Evolutionary conservation across 306 rosid genomes (phyloP), one percentile per base, ranked within the genome.

Genomic region (Glycine tomentella): DNA sequence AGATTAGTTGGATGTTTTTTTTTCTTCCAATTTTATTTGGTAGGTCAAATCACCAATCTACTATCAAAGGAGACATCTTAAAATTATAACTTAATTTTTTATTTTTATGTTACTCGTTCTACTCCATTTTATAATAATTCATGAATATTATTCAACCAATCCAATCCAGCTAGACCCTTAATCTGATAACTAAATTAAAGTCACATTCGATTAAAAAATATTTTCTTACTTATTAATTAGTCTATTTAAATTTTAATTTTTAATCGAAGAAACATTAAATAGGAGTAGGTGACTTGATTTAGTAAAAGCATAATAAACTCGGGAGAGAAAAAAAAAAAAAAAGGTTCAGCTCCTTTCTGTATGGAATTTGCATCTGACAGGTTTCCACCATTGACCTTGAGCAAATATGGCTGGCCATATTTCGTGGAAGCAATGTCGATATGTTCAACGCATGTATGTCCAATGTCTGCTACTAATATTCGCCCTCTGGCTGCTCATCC

Each of bases 401-500:
- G 69, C 55, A 72, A 73, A 55, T 15, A 38, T 55, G 66, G 16
- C 38, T 55, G 66, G 6, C 66, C 78, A 15, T 73, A 15, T 59
- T 59, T 36, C 6, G 9, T 4, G 77, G 48, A 72, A 34, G n/a
- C 49, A 4, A 52, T 53, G 65, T 16, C 51, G 64, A 72, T 34
- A 36, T 64, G 12, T 40, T 74, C 68, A 40, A 12, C 7, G 55
- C 7, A 5, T 51, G 10, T 34, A 0, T 72, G 31, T 65, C 46
- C 1, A 20, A 20, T 20, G 20, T 20, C 20, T 20, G 20, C 20
- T 63, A 38, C 4, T 38, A 4, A 3, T 38, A 3, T 38, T 38
- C 42, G 4, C 42, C 3, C 5, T 20, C 20, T 20, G 20, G 20
- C 20, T 20, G 20, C 20, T 20, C 20, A 20, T 20, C 20, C 0